Evolutionary conservation across 805 yeast species (phyloP).

Genomic region (Saccharomycopsis amapae): DNA sequence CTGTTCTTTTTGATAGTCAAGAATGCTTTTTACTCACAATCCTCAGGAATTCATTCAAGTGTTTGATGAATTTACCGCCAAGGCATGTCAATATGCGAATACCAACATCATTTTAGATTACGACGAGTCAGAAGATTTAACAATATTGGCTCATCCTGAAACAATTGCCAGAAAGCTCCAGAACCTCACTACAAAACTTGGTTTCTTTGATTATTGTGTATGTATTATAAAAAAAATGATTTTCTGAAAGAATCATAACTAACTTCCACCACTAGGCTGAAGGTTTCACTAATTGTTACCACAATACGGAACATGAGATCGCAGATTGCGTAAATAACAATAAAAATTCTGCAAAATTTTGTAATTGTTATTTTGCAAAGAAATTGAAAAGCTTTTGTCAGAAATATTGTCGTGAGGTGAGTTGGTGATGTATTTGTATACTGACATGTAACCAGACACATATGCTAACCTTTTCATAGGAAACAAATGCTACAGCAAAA

Average conservation of each 20-base stretch:
- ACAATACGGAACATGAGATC: conserved; percentile 8
- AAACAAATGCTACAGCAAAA: not conserved
- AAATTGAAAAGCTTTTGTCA: not conserved
- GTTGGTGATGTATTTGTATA: too few species aligned
- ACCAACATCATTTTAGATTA: conserved; percentile 11
- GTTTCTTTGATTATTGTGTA: conserved; percentile 12
- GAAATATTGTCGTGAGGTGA: not conserved
- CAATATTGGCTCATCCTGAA: conserved; percentile 6
- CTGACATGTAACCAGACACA: too few species aligned
- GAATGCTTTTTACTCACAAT: not conserved
- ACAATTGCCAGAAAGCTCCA: not conserved
- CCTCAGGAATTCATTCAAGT: conserved; percentile 2
- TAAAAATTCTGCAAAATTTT: not conserved
- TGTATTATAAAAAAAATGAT: not conserved
- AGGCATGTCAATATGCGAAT: conserved; percentile 1
- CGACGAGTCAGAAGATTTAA: conserved; percentile 12
- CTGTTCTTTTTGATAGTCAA: not conserved
- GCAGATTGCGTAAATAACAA: not conserved
- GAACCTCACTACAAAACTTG: too few species aligned
- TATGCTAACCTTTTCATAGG: too few species aligned
- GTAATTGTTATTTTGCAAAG: conserved; percentile 12
- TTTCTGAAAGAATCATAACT: not conserved
- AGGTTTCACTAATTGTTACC: conserved; percentile 12
- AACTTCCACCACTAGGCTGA: conserved; percentile 1
- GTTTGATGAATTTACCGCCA: not conserved